Evolutionary conservation across 306 rosid species (phyloP).

Genomic region (apple (Malus domestica)): ASM211411v1 NC_041797.1:7297001-7297500

Average conservation of each 20-base stretch:
- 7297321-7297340: too few relatives aligned
- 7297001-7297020: constrained; percentile 46
- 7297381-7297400: background rate
- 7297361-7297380: too few relatives aligned
- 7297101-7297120: constrained; percentile 65
- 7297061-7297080: constrained; percentile 49
- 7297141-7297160: constrained; percentile 53
- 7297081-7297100: constrained; percentile 66
- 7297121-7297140: constrained; percentile 60
- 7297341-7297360: background rate
- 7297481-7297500: background rate
- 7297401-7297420: background rate
- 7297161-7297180: constrained; percentile 56
- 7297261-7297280: constrained; percentile 26
- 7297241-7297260: constrained; percentile 12
- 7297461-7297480: too few relatives aligned
- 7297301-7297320: background rate
- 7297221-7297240: constrained; percentile 12
- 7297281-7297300: background rate
- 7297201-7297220: constrained; percentile 29
- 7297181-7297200: constrained; percentile 5
- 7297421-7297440: background rate
- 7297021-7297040: constrained; percentile 39
- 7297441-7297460: background rate
- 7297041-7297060: constrained; percentile 50